phyloP scores from a whole-genome alignment of 2,329 filamentous ascomycete genomes.

The Cladophialophora yegresii region DNA sequence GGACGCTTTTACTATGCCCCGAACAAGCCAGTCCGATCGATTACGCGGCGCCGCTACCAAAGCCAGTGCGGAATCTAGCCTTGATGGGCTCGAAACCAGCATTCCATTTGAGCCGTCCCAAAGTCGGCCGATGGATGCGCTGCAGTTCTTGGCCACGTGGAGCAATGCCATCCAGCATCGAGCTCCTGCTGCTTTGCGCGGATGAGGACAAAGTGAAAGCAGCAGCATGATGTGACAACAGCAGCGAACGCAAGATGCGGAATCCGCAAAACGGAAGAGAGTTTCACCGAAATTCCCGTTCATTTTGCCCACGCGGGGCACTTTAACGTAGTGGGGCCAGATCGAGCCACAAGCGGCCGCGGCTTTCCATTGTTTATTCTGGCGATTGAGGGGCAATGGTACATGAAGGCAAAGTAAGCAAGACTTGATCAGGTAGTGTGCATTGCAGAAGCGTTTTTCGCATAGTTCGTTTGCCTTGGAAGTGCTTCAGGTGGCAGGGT shows the following conservation, averaged over 20 bases:
- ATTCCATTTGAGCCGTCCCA: neutral
- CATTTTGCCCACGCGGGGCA: neutral
- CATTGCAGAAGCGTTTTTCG: neutral
- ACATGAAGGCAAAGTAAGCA: neutral
- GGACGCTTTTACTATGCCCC: neutral
- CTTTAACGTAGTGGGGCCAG: neutral
- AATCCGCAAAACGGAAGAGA: neutral
- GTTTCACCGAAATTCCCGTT: neutral
- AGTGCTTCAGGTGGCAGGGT: neutral
- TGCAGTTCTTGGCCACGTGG: neutral
- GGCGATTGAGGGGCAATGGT: neutral
- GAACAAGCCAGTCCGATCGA: conserved; percentile 3
- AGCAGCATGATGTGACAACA: neutral
- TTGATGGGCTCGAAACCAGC: neutral
- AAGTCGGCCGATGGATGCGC: too few relatives aligned
- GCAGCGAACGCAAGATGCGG: neutral
- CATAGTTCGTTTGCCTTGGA: neutral
- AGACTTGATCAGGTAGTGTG: neutral
- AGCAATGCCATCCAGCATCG: neutral
- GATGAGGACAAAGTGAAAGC: neutral
- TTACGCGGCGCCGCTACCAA: neutral
- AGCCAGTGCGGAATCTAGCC: conserved; percentile 4
- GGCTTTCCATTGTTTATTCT: neutral
- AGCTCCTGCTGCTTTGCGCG: neutral
- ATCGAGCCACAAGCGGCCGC: neutral